A percentile compares a stretch with the other conserved stretches of the same genome.
phyloP scores from a whole-genome alignment of 2,329 filamentous ascomycete genomes.

The Alternaria conjuncta region DNA sequence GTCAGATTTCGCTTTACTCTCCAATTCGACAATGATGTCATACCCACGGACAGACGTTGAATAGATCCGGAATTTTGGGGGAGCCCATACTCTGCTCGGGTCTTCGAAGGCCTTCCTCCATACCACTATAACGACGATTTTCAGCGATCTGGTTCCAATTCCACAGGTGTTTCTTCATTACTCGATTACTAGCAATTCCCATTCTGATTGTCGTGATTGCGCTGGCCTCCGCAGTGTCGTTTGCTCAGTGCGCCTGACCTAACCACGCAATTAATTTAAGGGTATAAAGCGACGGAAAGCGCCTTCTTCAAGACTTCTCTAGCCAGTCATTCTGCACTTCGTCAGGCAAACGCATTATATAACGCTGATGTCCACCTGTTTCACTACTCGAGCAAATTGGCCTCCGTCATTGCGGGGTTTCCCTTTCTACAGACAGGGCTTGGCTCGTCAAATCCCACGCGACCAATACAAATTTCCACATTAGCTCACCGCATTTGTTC shows the following conservation, averaged over 20 bases:
- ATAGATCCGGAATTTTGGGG: not conserved
- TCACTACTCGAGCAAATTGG: not conserved
- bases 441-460: not conserved
- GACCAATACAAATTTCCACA: not conserved
- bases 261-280: not conserved
- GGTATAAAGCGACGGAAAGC: not conserved
- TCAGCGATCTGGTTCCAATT: not conserved
- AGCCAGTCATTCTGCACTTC: not conserved
- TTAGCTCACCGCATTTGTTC: not conserved
- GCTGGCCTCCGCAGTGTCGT: not conserved
- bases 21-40: constrained; percentile 3
- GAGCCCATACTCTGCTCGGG: not conserved
- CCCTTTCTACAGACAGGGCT: not conserved
- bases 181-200: too few species aligned
- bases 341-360: not conserved
- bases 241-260: not conserved
- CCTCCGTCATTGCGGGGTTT: not conserved
- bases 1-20: constrained; percentile 24
- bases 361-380: not conserved
- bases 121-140: not conserved
- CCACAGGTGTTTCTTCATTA: not conserved
- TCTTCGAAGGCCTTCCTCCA: not conserved
- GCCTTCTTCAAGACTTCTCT: not conserved
- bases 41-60: not conserved
- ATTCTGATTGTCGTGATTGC: not conserved